Base-by-base conservation (phyloP, 331 rosid genomes). In the Quercus tomentella region DNA sequence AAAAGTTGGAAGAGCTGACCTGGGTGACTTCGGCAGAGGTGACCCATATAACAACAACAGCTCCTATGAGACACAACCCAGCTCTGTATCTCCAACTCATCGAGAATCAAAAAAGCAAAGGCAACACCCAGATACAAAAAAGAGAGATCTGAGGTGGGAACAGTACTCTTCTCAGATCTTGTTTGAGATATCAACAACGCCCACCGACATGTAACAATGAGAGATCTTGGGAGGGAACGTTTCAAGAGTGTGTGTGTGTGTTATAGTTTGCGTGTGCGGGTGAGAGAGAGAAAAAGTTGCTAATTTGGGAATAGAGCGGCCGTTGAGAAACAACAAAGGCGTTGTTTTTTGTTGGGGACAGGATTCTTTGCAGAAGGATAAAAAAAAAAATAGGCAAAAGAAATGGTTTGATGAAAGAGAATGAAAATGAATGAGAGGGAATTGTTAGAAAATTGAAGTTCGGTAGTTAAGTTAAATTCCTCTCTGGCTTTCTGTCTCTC, bases 1-100 rank as follows among this genome's bases (percentile, higher is more conserved):
- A 8, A 78, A 28, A 31, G 14, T 20, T 20, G 16, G 11, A n/a
- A 72, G 10, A 75, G 1, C 43, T n/a, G 14, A 93, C 99, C 97
- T 96, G 99, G 56, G 99, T 96, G 58, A 96, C 98, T 89, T 96
- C 99, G 25, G 99, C 97, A 22, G 99, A 96, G 82, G 89, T 82
- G 28, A 96, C 98, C 99, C 99, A 96, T 57, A 93, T 96, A 78
- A 96, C 70, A 73, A 96, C 97, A 62, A 93, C 99, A 66, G 91
- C 87, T 41, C 73, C 97, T 81, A 93, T 92, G 43, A 93, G 94
- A 79, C 90, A 84, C 87, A 96, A 83, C 60, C 97, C 97, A 70
- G 91, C 94, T 69, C 85, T 90, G 52, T 93, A 92, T 80, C 85
- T 93, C 97, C 92, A 93, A 84, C 91, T 92, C 99, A 92, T 92